These are phyloP conservation scores for Boletus subparvulus DNA, from an alignment of 768 basidiomycete genomes.

Conservation along the genomic window DNA sequence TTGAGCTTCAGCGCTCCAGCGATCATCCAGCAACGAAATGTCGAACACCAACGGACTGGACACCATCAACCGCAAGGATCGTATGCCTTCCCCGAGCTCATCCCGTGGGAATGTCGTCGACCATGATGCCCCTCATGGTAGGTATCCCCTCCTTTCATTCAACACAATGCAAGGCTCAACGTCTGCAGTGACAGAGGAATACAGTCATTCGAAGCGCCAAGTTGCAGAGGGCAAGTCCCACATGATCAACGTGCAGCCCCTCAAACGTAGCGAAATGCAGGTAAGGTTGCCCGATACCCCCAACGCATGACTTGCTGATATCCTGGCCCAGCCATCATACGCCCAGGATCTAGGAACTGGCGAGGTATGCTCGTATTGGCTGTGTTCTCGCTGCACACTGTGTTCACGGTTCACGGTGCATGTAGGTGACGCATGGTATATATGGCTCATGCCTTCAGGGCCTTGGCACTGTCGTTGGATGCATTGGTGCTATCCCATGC, in stretches of 20 bases:
- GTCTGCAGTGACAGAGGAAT: conserved; percentile 64
- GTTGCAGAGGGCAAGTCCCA: conserved; percentile 32
- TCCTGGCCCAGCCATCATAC: conserved; percentile 65
- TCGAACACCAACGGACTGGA: conserved; percentile 24
- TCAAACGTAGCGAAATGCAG: conserved; percentile 88
- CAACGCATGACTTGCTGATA: conserved; percentile 5
- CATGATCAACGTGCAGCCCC: conserved; percentile 79
- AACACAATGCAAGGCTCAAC: conserved; percentile 9
- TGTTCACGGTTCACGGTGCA: not conserved
- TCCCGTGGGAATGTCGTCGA: conserved; percentile 68
- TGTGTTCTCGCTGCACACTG: not conserved
- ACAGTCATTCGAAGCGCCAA: conserved; percentile 35
- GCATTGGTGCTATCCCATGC: conserved; percentile 76
- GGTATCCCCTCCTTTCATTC: conserved; percentile 19
- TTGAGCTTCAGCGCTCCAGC: not conserved
- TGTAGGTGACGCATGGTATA: conserved; percentile 73
- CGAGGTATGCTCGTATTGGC: conserved; percentile 39
- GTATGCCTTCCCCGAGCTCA: conserved; percentile 40
- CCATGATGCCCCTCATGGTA: conserved; percentile 66
- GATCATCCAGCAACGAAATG: conserved; percentile 14
- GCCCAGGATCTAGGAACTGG: conserved; percentile 81
- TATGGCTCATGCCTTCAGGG: conserved; percentile 81
- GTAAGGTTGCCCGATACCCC: conserved; percentile 34
- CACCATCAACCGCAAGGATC: conserved; percentile 51
- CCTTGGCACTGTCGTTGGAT: conserved; percentile 66